A percentile compares a stretch with the other conserved stretches of the same genome.
Evolutionary conservation across 805 yeast genomes (phyloP).

Genomic region (Candida odintsovae): DNA sequence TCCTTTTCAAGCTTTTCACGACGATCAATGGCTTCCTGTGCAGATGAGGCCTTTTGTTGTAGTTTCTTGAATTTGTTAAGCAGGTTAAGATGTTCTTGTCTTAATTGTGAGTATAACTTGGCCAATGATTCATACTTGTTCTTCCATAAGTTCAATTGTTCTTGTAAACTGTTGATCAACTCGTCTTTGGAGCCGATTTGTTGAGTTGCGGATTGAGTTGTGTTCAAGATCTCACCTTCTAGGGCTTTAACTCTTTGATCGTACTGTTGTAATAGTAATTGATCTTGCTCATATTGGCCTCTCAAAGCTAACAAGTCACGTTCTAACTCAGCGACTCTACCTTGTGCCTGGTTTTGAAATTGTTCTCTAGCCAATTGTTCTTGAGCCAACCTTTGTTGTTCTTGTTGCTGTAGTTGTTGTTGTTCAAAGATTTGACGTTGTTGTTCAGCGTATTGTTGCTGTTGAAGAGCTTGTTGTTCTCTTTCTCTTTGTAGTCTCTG

Average conservation of each 20-base stretch:
- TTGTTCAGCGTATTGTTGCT: conserved; percentile 60
- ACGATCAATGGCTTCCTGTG: conserved; percentile 83
- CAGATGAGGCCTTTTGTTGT: conserved; percentile 81
- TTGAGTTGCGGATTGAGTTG: conserved; percentile 60
- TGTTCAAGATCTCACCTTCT: conserved; percentile 61
- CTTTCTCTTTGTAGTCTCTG: conserved; percentile 53
- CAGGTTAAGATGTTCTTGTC: conserved; percentile 84
- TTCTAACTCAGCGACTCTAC: conserved; percentile 74
- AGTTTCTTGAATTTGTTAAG: conserved; percentile 72
- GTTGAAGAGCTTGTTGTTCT: conserved; percentile 58
- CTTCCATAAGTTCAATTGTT: conserved; percentile 74
- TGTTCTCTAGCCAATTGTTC: conserved; percentile 65
- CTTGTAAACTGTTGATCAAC: conserved; percentile 58
- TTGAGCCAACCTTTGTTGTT: conserved; percentile 64
- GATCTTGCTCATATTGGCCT: conserved; percentile 84
- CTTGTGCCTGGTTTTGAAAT: conserved; percentile 67
- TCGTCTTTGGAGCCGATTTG: conserved; percentile 77
- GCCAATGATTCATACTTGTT: conserved; percentile 86
- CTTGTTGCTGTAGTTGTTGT: conserved; percentile 65
- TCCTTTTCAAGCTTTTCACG: conserved; percentile 80
- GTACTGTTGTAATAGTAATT: conserved; percentile 76
- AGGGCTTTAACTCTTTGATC: conserved; percentile 78
- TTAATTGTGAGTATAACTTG: conserved; percentile 79
- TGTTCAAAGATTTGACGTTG: conserved; percentile 67
- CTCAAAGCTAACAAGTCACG: conserved; percentile 69